Evolutionary conservation across 768 basidiomycete genomes (phyloP).

Genomic region (Pleurotus tuoliensis): DNA sequence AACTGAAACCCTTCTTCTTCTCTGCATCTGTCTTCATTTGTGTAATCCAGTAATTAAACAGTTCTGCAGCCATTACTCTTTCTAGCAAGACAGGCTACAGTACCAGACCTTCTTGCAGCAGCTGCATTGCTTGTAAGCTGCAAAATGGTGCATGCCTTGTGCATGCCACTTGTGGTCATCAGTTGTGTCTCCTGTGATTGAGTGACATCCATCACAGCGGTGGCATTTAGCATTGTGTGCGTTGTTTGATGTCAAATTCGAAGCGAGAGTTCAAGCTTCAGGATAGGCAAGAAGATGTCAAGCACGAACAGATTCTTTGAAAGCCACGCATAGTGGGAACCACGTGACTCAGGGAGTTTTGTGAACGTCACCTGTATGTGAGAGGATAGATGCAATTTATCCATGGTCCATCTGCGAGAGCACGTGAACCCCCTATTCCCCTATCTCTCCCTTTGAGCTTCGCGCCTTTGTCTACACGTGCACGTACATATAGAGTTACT

Average conservation of each 20-base stretch:
- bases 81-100: constrained; percentile 29
- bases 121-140: constrained; percentile 12
- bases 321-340: neutral
- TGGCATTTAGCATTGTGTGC: neutral
- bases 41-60: no score
- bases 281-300: neutral
- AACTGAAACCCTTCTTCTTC: no score
- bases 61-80: neutral
- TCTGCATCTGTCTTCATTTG: no score
- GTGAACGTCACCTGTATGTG: neutral
- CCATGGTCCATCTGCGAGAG: no score
- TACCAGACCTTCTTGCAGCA: constrained; percentile 27
- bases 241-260: neutral
- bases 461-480: no score
- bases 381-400: neutral
- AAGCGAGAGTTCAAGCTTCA: no score
- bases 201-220: neutral
- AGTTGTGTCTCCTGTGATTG: neutral
- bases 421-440: no score
- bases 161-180: neutral
- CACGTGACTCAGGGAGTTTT: neutral
- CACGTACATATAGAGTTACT: no score
- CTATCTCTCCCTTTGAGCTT: no score
- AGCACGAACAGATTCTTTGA: neutral
- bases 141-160: neutral